Conservation (phyloP, 1,284 basidiomycete genomes). For the Golubevia pallescens region DNA sequence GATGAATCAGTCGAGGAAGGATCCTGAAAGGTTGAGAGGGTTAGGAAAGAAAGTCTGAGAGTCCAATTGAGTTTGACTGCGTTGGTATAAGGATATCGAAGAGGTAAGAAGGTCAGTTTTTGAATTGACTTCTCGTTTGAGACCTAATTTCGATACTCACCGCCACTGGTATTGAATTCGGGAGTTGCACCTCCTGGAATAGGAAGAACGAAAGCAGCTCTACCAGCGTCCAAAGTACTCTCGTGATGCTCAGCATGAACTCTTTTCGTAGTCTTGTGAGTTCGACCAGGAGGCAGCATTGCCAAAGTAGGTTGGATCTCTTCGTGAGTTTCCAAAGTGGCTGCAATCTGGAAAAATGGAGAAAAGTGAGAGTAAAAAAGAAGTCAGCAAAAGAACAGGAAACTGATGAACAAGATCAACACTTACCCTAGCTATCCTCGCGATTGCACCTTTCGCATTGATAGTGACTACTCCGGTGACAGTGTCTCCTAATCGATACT, state of each 20-base stretch:
- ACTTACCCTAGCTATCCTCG: constrained; percentile 37
- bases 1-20: background rate
- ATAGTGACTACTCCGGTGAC: constrained; percentile 51
- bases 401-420: background rate
- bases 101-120: background rate
- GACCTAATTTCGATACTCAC: constrained; percentile 1
- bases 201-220: constrained; percentile 32
- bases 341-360: constrained; percentile 22
- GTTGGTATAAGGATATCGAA: background rate
- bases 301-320: constrained; percentile 43
- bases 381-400: background rate
- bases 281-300: constrained; percentile 32
- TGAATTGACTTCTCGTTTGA: background rate
- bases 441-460: constrained; percentile 27
- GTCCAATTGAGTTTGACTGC: constrained; percentile 47
- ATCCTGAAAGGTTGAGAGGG: constrained; percentile 18
- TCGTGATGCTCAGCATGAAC: constrained; percentile 54
- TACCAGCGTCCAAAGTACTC: constrained; percentile 41
- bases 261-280: constrained; percentile 28
- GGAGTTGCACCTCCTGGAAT: constrained; percentile 54
- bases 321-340: constrained; percentile 54
- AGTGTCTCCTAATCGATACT: constrained; percentile 57
- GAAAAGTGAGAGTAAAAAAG: background rate
- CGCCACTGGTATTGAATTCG: constrained; percentile 49
- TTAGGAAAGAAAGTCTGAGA: constrained; percentile 46